Percentiles rank a stretch among this genome's conserved stretches.
phyloP scores from a whole-genome alignment of 1,139 yeast genomes.

The Scheffersomyces parashehatae region DNA sequence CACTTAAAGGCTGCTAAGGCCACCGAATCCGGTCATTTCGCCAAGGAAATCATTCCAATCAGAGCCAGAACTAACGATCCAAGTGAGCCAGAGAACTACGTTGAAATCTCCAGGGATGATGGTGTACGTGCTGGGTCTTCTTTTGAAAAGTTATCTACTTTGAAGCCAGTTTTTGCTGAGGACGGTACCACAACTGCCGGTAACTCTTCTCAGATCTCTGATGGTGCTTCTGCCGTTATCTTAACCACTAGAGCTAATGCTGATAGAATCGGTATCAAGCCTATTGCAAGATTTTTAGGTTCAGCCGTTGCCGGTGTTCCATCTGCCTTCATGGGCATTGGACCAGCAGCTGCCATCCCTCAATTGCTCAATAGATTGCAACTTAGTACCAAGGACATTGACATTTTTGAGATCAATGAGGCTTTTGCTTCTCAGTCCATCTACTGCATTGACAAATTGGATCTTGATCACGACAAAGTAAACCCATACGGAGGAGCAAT shows the following conservation, averaged over 20 bases:
- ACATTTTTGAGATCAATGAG: constrained; percentile 40
- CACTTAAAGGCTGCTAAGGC: constrained; percentile 39
- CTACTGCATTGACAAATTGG: constrained; percentile 31
- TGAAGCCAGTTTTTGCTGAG: constrained; percentile 35
- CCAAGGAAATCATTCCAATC: constrained; percentile 37
- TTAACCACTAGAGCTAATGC: constrained; percentile 37
- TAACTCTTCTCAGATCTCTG: constrained; percentile 43
- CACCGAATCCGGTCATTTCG: constrained; percentile 34
- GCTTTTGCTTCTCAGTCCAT: constrained; percentile 45
- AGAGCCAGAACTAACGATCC: constrained; percentile 26
- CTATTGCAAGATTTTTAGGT: constrained; percentile 41
- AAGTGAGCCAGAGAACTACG: constrained; percentile 12
- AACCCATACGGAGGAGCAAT: constrained; percentile 47
- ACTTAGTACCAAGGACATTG: constrained; percentile 29
- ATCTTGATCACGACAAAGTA: constrained; percentile 31
- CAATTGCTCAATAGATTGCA: constrained; percentile 26
- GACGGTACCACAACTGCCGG: constrained; percentile 45
- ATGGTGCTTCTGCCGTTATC: constrained; percentile 44
- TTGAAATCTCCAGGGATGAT: constrained; percentile 25
- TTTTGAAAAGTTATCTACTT: constrained; percentile 26
- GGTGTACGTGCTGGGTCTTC: constrained; percentile 31
- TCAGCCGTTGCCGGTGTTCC: constrained; percentile 40
- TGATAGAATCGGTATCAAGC: constrained; percentile 32
- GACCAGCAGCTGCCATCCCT: constrained; percentile 41
- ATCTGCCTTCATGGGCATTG: constrained; percentile 40